phyloP scores from a whole-genome alignment of 208 protist genomes.

The Cochliopodium minus region DNA sequence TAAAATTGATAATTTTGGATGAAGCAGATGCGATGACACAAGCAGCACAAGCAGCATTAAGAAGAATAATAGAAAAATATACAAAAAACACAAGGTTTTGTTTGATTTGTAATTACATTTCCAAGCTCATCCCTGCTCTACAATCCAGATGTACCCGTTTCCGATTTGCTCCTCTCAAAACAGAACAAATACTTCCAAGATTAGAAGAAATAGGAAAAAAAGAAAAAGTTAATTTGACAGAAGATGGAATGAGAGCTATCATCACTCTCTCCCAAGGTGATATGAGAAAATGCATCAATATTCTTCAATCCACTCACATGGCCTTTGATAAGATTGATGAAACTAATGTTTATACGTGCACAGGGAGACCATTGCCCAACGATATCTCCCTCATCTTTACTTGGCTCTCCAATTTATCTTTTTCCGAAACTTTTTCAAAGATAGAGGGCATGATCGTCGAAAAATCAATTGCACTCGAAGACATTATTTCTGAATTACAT shows the following conservation, averaged over 20 bases:
- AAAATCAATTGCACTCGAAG: conserved; percentile 40
- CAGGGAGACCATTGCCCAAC: conserved; percentile 36
- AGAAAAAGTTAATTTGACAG: conserved; percentile 53
- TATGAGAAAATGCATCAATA: conserved; percentile 87
- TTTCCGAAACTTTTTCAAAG: conserved; percentile 14
- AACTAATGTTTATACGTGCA: conserved; percentile 38
- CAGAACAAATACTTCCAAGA: conserved; percentile 51
- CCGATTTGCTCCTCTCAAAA: conserved; percentile 77
- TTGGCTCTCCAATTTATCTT: conserved; percentile 28
- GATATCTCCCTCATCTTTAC: conserved; percentile 32
- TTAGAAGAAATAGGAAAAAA: conserved; percentile 52
- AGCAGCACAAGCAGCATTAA: conserved; percentile 86
- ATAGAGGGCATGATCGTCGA: not conserved
- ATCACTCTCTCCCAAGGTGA: conserved; percentile 75
- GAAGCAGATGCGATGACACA: conserved; percentile 96
- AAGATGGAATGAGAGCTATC: conserved; percentile 66
- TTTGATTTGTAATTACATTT: conserved; percentile 96
- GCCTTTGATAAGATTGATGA: conserved; percentile 24
- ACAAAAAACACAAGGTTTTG: conserved; percentile 89
- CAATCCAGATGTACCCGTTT: conserved; percentile 95
- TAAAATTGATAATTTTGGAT: conserved; percentile 96
- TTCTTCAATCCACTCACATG: conserved; percentile 72
- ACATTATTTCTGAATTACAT: conserved; percentile 40
- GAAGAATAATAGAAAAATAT: conserved; percentile 93
- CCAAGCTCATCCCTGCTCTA: conserved; percentile 73